Evolutionary conservation across 495 filamentous ascomycete genomes (phyloP), one percentile per base, ranked within the genome.

Genomic region (Xylaria palmicola): DNA sequence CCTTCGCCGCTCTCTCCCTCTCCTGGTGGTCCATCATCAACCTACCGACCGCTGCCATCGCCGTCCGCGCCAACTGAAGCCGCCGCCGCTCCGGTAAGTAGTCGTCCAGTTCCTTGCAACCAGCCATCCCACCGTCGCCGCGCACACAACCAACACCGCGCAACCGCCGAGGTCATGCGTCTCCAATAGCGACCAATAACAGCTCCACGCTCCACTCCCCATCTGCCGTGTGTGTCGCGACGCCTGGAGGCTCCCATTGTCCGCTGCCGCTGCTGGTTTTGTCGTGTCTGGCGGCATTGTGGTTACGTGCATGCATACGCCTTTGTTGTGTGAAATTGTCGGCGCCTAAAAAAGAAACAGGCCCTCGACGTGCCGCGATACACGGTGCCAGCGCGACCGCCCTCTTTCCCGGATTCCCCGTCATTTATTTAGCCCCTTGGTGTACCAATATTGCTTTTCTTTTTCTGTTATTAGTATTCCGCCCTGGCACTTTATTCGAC

Each of bases 11-110:
- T 60, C 59, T 67, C 56, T 47, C 52, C 62, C 68, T 67, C n/a
- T n/a, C n/a, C 64, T 54, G 67, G 64, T 61, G 63, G 56, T 69
- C 54, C 57, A 69, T 69, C 66, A 64, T 60, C 64, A 64, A 60
- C 51, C 60, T 36, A 54, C 36, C 40, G 36, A 64, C 63, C 48
- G 47, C 54, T 64, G 61, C 60, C 55, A 39, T 58, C 59, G 59
- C 44, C 60, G 36, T 60, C 37, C 56, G 57, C 36, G 37, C 54
- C 58, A 29, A 34, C 65, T 27, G 57, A 69, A 65, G 55, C 50
- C 37, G 57, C 51, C 62, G 60, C 60, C 51, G 48, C 30, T 59
- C 40, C 63, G 59, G 69, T 72, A 63, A 69, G 69, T 72, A 52
- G 13, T 44, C 45, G 50, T 55, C 51, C 49, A 43, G 32, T 44